Base-by-base conservation (phyloP, 768 basidiomycete species). In the Hericium erinaceus region DNA sequence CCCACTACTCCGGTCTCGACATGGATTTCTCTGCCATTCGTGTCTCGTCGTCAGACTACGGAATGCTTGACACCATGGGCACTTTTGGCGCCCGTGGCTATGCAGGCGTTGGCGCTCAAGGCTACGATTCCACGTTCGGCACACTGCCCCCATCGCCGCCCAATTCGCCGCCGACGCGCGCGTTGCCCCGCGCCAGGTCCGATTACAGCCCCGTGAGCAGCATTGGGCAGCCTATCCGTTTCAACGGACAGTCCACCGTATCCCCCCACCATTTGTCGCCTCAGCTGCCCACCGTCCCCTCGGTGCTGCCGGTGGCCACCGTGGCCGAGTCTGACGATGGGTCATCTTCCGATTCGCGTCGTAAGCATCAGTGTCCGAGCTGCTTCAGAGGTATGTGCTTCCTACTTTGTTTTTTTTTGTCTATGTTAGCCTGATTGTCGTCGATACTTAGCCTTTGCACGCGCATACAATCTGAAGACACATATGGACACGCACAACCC, bases 401-500 rank as follows among this genome's bases (percentile, higher is more conserved):
- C 55, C 48, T n/a, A 10, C 58, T 48, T 26, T 59, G 1, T 60
- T 15, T 33, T 48, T 44, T 40, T 57, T 18, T 53, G 60, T 56
- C 51, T 60, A 39, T 22, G 22, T 22, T 22, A 58, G 48, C 9
- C 33, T 10, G 7, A 33, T 33, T 6, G 7, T 33, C 33, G 33
- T 33, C 33, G 33, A 33, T 33, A 60, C 56, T 60, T 58, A 89
- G 95, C 89, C 1, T 98, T 98, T 64, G 94, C 93, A 11, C 78
- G 94, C 26, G 92, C 92, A 2, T 97, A 90, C 72, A 98, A 98
- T 66, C 73, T 98, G 58, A 98, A 98, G 76, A 95, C 94, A 0
- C 94, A 97, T 70, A 85, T 90, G 80, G 87, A 88, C 24, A 98
- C 94, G 3, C 94, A 98, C 71, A 92, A 95, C 68, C 94, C 95